Conservation (phyloP, 2,329 filamentous ascomycete genomes). For the Aspergillus tanneri region DNA sequence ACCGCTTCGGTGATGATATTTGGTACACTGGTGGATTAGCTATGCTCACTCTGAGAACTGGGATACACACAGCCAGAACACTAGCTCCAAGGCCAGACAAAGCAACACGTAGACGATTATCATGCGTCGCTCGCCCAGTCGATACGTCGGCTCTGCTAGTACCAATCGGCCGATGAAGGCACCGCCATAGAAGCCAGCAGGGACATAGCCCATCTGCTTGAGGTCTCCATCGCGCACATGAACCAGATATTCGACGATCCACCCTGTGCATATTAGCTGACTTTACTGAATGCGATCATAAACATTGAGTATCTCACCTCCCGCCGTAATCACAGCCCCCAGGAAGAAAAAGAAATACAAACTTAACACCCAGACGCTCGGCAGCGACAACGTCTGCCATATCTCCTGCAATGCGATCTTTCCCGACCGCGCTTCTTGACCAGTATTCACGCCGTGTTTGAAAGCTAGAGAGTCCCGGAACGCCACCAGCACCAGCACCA, state of each 20-base stretch:
- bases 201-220: slow-evolving; percentile 60
- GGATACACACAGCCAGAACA: slow-evolving; percentile 55
- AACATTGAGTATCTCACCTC: slow-evolving; percentile 27
- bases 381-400: slow-evolving; percentile 22
- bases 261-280: slow-evolving; percentile 44
- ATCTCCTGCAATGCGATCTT: slow-evolving; percentile 24
- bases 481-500: slow-evolving; percentile 47
- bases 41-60: no score
- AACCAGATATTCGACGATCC: slow-evolving; percentile 66
- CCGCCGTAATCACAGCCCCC: slow-evolving; percentile 55
- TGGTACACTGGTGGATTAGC: slow-evolving; percentile 32
- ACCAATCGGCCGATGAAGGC: slow-evolving; percentile 57
- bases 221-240: slow-evolving; percentile 59
- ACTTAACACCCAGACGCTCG: slow-evolving; percentile 56
- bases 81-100: slow-evolving; percentile 55
- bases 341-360: slow-evolving; percentile 65
- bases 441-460: background rate
- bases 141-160: slow-evolving; percentile 59
- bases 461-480: slow-evolving; percentile 48
- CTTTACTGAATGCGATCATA: background rate
- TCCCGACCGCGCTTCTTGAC: background rate
- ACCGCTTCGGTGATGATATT: slow-evolving; percentile 53
- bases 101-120: slow-evolving; percentile 54
- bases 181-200: slow-evolving; percentile 61
- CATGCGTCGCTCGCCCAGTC: slow-evolving; percentile 60